phyloP scores from a whole-genome alignment of 73 alveolate species.

The Paramecium pentaurelia region DNA sequence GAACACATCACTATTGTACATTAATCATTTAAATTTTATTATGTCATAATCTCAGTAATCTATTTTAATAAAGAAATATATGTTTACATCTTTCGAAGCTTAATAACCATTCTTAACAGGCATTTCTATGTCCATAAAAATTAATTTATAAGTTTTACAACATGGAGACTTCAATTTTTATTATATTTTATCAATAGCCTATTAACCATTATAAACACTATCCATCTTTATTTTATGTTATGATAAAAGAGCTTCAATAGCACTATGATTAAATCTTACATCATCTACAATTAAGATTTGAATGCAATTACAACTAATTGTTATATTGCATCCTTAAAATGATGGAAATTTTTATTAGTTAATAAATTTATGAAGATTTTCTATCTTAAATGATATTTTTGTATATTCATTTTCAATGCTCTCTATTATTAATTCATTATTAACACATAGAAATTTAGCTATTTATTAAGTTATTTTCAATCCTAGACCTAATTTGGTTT shows the following conservation, averaged over 20 bases:
- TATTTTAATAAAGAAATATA: neutral
- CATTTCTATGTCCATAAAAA: slow-evolving; percentile 21
- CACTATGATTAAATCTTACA: slow-evolving; percentile 4
- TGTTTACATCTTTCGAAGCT: neutral
- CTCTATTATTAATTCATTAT: neutral
- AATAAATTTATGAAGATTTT: neutral
- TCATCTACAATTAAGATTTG: neutral
- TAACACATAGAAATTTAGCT: neutral
- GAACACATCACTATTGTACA: neutral
- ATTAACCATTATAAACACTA: slow-evolving; percentile 16
- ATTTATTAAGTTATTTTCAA: neutral
- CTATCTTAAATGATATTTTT: neutral
- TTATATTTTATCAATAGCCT: neutral
- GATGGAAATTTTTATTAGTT: neutral
- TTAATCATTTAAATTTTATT: neutral
- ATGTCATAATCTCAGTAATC: neutral
- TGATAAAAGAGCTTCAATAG: neutral
- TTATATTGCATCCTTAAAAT: neutral
- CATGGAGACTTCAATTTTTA: neutral
- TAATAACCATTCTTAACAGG: neutral
- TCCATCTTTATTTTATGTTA: neutral
- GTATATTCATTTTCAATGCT: neutral
- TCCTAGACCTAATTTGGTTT: slow-evolving; percentile 23
- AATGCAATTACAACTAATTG: neutral
- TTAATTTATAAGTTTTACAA: neutral